phyloP scores from a whole-genome alignment of 805 yeast genomes.

The Candida ficus region DNA sequence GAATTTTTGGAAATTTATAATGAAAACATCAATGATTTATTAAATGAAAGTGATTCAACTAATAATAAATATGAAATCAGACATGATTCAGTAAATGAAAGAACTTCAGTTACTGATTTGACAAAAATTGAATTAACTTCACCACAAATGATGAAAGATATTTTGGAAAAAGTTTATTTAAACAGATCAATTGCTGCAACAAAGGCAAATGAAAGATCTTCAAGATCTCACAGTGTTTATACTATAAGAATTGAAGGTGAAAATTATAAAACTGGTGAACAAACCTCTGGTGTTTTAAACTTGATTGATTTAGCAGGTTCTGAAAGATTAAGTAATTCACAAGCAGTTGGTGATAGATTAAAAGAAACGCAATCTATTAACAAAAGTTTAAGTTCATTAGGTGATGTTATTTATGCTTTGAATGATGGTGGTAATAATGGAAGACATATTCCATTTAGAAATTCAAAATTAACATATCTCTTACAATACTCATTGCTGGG shows the following conservation, averaged over 20 bases:
- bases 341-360: constrained; percentile 73
- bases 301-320: constrained; percentile 93
- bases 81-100: constrained; percentile 51
- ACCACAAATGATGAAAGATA: constrained; percentile 41
- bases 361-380: constrained; percentile 88
- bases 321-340: constrained; percentile 72
- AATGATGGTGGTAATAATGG: constrained; percentile 34
- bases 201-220: constrained; percentile 73
- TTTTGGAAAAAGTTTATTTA: constrained; percentile 50
- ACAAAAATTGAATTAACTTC: constrained; percentile 42
- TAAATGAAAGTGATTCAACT: constrained; percentile 29
- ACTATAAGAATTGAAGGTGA: constrained; percentile 54
- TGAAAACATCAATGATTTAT: constrained; percentile 69
- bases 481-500: constrained; percentile 83
- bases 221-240: constrained; percentile 87
- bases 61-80: constrained; percentile 57
- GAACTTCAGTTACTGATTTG: constrained; percentile 59
- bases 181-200: constrained; percentile 81
- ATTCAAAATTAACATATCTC: constrained; percentile 85
- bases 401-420: constrained; percentile 81
- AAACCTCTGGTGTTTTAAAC: constrained; percentile 58
- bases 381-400: constrained; percentile 79
- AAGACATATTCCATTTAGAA: constrained; percentile 85
- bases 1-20: constrained; percentile 89
- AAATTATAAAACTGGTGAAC: constrained; percentile 44